Percentiles rank a stretch among this genome's conserved stretches.
These are phyloP conservation scores for Globisporangium nagaii DNA, from an alignment of 352 stramenopile genomes.

Conservation along the genomic window DNA sequence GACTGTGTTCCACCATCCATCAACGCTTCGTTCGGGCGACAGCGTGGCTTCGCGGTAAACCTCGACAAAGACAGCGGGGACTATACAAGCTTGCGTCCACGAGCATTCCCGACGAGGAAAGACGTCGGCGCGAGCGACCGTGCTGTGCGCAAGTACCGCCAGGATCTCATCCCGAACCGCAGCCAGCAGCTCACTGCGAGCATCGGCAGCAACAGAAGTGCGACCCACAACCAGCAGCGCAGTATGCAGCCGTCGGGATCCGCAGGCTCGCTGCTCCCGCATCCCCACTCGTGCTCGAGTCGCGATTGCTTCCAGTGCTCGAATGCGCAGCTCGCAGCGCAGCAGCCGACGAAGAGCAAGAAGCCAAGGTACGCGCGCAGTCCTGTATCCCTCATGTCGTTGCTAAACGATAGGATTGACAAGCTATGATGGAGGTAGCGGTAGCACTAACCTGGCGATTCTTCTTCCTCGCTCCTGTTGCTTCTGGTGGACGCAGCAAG, in stretches of 20 bases:
- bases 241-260: conserved; percentile 22
- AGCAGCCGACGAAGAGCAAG: background rate
- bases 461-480: background rate
- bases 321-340: background rate
- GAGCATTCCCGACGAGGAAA: conserved; percentile 35
- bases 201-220: conserved; percentile 12
- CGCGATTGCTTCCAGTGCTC: conserved; percentile 65
- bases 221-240: background rate
- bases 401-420: no score
- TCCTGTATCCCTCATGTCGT: no score
- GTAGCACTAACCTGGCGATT: background rate
- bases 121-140: conserved; percentile 50
- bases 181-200: conserved; percentile 42
- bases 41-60: conserved; percentile 55
- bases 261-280: conserved; percentile 1
- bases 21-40: background rate
- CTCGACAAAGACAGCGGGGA: conserved; percentile 24
- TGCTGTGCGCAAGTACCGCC: conserved; percentile 61
- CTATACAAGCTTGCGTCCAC: conserved; percentile 26
- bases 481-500: background rate
- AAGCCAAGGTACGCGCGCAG: conserved; percentile 6
- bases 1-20: no score
- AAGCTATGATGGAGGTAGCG: background rate
- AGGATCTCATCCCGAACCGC: conserved; percentile 58
- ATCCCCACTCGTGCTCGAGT: conserved; percentile 18